phyloP scores from a whole-genome alignment of 2,329 filamentous ascomycete species.

The Chrysoporthe cubensis region DNA sequence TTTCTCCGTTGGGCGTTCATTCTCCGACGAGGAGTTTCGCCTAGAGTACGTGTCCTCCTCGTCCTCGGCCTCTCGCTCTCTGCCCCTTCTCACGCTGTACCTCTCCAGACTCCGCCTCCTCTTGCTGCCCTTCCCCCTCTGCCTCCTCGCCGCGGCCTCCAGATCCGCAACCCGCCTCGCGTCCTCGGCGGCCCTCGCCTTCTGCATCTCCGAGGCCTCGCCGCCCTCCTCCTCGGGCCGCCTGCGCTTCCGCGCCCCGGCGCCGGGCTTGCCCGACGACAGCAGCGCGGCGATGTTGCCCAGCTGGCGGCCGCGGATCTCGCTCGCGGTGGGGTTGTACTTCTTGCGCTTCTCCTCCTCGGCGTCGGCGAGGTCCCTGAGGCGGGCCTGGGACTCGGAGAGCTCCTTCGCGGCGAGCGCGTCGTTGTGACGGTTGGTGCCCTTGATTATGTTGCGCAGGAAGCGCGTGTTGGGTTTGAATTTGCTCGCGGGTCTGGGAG shows the following conservation, averaged over 20 bases:
- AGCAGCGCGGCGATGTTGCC: conserved; percentile 65
- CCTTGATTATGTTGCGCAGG: conserved; percentile 82
- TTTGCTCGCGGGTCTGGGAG: conserved; percentile 61
- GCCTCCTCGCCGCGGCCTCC: conserved; percentile 22
- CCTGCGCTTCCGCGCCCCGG: conserved; percentile 38
- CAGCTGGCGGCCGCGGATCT: conserved; percentile 62
- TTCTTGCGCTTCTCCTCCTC: conserved; percentile 50
- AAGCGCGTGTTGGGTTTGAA: conserved; percentile 94
- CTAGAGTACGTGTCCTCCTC: conserved; percentile 15
- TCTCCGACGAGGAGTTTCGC: conserved; percentile 35
- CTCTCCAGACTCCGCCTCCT: conserved; percentile 26
- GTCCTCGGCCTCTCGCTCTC: background rate
- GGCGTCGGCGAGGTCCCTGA: conserved; percentile 62
- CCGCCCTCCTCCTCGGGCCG: conserved; percentile 30
- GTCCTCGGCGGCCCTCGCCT: conserved; percentile 24
- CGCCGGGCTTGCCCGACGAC: conserved; percentile 45
- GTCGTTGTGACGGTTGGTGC: conserved; percentile 87
- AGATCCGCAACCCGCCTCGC: conserved; percentile 21
- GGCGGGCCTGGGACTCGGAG: conserved; percentile 73
- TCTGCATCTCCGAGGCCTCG: conserved; percentile 18
- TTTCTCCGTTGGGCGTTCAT: conserved; percentile 28
- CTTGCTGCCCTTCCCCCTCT: conserved; percentile 20
- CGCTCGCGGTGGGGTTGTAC: conserved; percentile 50
- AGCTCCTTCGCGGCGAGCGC: conserved; percentile 83
- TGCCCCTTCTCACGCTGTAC: conserved; percentile 19